These are phyloP conservation scores for Hydrangea macrophylla DNA, from an alignment of 148 eudicot species.

Conservation along the genomic window DNA sequence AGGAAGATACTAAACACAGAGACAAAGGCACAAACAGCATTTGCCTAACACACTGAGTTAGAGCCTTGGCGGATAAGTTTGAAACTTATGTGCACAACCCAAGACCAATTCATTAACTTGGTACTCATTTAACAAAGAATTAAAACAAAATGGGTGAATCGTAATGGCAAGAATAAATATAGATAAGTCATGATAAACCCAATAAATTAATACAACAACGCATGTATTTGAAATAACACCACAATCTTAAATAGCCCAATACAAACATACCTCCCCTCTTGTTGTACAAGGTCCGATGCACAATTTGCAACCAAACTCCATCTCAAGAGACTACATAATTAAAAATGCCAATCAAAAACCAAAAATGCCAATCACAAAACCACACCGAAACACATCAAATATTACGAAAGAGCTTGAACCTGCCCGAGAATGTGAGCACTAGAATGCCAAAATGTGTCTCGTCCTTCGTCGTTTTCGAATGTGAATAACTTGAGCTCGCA, in stretches of 20 bases:
- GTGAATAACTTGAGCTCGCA: constrained; percentile 66
- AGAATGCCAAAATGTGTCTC: constrained; percentile 98
- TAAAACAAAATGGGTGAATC: too few relatives aligned
- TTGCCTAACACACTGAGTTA: neutral
- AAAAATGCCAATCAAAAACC: constrained; percentile 1
- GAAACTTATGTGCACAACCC: neutral
- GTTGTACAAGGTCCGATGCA: constrained; percentile 98
- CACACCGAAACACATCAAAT: neutral
- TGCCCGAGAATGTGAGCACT: constrained; percentile 98
- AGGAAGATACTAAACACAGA: neutral
- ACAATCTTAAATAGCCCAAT: neutral
- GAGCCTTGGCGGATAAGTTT: neutral
- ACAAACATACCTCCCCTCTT: constrained; percentile 78
- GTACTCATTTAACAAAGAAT: too few relatives aligned
- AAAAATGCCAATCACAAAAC: neutral
- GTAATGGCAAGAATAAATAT: too few relatives aligned
- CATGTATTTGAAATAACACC: neutral
- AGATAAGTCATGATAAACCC: too few relatives aligned
- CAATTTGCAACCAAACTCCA: constrained; percentile 82
- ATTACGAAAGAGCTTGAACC: constrained; percentile 36
- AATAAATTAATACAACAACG: too few relatives aligned
- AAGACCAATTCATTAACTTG: too few relatives aligned
- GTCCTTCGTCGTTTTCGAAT: constrained; percentile 80
- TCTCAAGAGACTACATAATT: constrained; percentile 65
- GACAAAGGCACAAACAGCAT: neutral